These are phyloP conservation scores for Vitis hybrid DNA, from an alignment of 177 flowering plant species.

Conservation along the genomic window DNA sequence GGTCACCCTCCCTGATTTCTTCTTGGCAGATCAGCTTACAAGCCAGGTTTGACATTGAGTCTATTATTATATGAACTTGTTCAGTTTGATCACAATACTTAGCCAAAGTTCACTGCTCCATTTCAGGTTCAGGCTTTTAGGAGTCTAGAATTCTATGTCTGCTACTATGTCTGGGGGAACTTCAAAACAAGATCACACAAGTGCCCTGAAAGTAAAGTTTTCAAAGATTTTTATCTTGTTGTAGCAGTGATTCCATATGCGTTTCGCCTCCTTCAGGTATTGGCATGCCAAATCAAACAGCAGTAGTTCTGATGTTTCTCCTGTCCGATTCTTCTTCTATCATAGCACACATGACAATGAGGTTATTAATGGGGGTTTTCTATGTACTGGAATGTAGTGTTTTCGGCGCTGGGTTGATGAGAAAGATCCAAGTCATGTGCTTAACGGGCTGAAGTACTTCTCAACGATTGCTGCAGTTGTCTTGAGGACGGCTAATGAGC, in stretches of 20 bases:
- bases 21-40: slow-evolving; percentile 87
- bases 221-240: slow-evolving; percentile 40
- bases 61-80: too few species aligned
- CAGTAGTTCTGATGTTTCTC: neutral
- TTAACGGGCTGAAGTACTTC: slow-evolving; percentile 58
- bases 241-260: slow-evolving; percentile 68
- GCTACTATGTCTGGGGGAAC: slow-evolving; percentile 66
- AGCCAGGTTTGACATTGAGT: slow-evolving; percentile 63
- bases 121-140: slow-evolving; percentile 69
- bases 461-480: slow-evolving; percentile 64
- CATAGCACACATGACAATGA: too few species aligned
- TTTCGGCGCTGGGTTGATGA: slow-evolving; percentile 63
- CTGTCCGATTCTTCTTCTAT: too few species aligned
- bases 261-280: slow-evolving; percentile 65
- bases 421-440: slow-evolving; percentile 39
- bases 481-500: slow-evolving; percentile 44
- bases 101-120: neutral
- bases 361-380: neutral
- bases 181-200: slow-evolving; percentile 32
- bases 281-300: neutral
- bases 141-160: slow-evolving; percentile 63
- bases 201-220: slow-evolving; percentile 34
- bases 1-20: slow-evolving; percentile 81
- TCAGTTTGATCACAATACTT: neutral
- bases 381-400: slow-evolving; percentile 37